Conservation (phyloP, 371 early-diverging fungal species). For the Mortierella sp. region DNA sequence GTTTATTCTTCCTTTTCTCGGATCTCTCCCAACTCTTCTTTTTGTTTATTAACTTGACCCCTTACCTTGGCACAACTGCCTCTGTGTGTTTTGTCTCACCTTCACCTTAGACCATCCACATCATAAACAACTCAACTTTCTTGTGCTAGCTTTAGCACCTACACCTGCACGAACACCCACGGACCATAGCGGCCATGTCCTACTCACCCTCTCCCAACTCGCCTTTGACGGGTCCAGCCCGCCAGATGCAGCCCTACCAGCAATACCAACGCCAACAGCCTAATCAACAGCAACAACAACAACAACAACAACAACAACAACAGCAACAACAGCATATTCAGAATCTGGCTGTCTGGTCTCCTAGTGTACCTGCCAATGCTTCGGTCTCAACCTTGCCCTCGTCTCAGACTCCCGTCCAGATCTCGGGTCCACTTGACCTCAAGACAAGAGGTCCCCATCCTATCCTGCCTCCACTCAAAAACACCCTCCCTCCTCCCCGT, state of each 20-base stretch:
- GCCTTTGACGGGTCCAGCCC: conserved; percentile 8
- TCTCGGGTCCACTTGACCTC: conserved; percentile 55
- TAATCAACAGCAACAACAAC: conserved; percentile 14
- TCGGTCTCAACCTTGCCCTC: conserved; percentile 10
- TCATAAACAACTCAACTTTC: background rate
- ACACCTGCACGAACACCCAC: background rate
- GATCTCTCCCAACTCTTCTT: background rate
- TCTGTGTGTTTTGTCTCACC: background rate
- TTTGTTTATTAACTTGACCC: background rate
- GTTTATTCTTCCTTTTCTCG: background rate
- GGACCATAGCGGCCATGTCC: conserved; percentile 6
- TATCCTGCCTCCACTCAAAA: conserved; percentile 40
- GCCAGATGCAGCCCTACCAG: conserved; percentile 21
- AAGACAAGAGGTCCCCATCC: conserved; percentile 43
- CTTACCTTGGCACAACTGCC: background rate
- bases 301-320: conserved; percentile 29
- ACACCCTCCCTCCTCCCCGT: conserved; percentile 35
- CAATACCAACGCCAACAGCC: conserved; percentile 6
- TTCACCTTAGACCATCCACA: background rate
- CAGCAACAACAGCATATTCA: conserved; percentile 25
- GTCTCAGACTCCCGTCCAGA: conserved; percentile 21
- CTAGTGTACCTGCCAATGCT: conserved; percentile 32
- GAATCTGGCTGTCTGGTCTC: conserved; percentile 47
- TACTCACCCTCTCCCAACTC: conserved; percentile 13
- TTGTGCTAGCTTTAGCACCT: background rate